A percentile compares a stretch with the other conserved stretches of the same genome.
Conservation (phyloP, 139 green algal genomes). For the Tetraselmis chui region DNA sequence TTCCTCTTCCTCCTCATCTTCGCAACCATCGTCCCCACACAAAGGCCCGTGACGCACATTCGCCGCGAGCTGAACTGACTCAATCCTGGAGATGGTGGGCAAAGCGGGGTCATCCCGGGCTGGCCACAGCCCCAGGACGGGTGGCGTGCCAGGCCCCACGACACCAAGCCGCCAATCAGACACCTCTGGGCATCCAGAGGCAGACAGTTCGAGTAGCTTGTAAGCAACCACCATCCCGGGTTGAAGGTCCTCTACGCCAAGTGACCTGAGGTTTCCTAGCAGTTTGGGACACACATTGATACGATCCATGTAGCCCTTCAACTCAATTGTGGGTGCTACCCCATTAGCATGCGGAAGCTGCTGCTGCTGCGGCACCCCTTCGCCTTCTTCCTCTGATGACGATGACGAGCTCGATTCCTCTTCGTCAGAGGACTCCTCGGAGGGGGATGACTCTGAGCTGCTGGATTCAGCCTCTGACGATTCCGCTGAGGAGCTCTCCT, state of each 20-base stretch:
- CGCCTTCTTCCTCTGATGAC: not conserved
- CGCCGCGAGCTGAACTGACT: not conserved
- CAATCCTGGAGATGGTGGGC: no score
- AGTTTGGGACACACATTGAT: not conserved
- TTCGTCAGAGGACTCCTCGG: not conserved
- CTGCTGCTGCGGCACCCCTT: not conserved
- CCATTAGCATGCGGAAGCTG: no score
- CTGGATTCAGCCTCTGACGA: not conserved
- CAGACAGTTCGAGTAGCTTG: not conserved
- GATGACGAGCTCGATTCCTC: not conserved
- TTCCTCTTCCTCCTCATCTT: not conserved
- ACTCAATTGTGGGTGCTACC: no score
- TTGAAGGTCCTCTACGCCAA: not conserved
- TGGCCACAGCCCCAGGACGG: not conserved
- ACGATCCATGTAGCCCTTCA: not conserved
- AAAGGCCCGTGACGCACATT: not conserved
- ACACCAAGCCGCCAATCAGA: not conserved
- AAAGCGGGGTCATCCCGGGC: not conserved
- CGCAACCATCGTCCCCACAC: not conserved
- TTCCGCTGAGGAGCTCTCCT: not conserved
- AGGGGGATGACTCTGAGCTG: not conserved
- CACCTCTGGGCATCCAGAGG: not conserved
- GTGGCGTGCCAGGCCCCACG: not conserved
- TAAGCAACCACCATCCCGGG: not conserved
- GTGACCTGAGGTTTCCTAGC: not conserved